Evolutionary conservation across 2,329 filamentous ascomycete genomes (phyloP), one percentile per base, ranked within the genome.

Genomic region (Botryotinia narcissicola): DNA sequence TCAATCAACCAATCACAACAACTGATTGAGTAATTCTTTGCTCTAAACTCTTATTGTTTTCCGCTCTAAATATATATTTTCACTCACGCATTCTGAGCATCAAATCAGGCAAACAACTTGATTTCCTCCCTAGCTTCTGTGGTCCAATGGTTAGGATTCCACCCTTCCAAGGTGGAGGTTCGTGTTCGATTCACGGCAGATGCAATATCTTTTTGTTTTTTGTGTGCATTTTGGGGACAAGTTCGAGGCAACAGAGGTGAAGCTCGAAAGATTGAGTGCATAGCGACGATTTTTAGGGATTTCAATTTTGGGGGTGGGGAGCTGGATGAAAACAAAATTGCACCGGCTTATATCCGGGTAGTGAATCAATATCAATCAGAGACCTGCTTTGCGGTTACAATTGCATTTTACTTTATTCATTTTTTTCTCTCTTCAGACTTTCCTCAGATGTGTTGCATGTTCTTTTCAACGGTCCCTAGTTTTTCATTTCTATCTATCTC

Each of bases 61-160:
- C 2, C 40, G 3, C 40, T 40, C 3, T 12, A 42, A 14, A 3
- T 0, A 42, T 42, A 42, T 42, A 4, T 42, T 14, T 2, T 14
- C 14, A 14, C 40, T 42, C 2, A 42, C 0, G 12, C 2, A 0
- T 2, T 0, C 12, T 3, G 3, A 1, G 3, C 18, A 37, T 25
- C 32, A 61, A 37, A 61, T 37, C 20, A 61, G 8, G 20, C 20
- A 37, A 37, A 61, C 4, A 40, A 3, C 20, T 35, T 14, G 32
- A 7, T 40, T 10, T 20, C 14, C 0, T 14, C 0, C 5, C 32
- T 4, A 37, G 59, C 59, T 61, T 61, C 59, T 61, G 32, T 61
- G 32, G 59, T 61, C 59, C 59, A 61, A 60, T 61, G 59, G 59
- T 61, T 37, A 61, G 32, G 59, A 61, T 61, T 61, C 59, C 59